Base-by-base conservation (phyloP, 2,329 filamentous ascomycete species). In the Penicillium griseofulvum region DNA sequence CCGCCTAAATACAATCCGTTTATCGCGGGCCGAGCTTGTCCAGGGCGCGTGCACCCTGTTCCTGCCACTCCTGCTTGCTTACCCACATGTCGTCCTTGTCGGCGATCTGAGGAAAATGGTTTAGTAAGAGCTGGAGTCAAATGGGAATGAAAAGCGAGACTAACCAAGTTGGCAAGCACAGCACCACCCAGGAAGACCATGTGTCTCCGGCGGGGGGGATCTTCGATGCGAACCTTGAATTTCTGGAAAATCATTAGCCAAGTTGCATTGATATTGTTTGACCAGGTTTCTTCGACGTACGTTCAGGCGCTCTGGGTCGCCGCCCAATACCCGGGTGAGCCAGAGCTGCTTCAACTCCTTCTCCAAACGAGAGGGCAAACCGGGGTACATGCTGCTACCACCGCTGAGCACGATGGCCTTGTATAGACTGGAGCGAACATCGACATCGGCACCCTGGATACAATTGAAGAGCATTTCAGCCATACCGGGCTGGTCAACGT, bases 21-120 rank as follows among this genome's bases (percentile, higher is more conserved):
- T 82, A 94, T 84, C 93, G 87, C 48, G 91, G 90, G 14, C 94
- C 94, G 67, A 99, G 81, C 82, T 97, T 99, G 79, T 95, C 90
- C 71, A 99, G 77, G 57, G 89, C 87, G 55, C 88, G 83, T 36
- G 88, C 73, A 37, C 94, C 94, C 73, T 97, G 88, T 78, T 99
- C 94, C 70, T 94, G 84, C 94, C 94, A 99, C 77, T 99, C 94
- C 69, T 89, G 83, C 82, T 96, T 96, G 65, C 88, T 89, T 70
- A 99, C 92, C 94, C 94, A 99, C 94, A 97, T 97, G 74, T 88
- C 89, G 75, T 97, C 91, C 80, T 97, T 97, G 78, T 97, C 92
- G 43, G 94, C 92, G 89, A 99, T 97, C 82, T 84, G 57, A 36
- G 33, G 37, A 48, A 17, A 37, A 19, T 44, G 9, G 16, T 53